phyloP scores from a whole-genome alignment of 106 monocot genomes.

The Platanthera guangdongensis region DNA sequence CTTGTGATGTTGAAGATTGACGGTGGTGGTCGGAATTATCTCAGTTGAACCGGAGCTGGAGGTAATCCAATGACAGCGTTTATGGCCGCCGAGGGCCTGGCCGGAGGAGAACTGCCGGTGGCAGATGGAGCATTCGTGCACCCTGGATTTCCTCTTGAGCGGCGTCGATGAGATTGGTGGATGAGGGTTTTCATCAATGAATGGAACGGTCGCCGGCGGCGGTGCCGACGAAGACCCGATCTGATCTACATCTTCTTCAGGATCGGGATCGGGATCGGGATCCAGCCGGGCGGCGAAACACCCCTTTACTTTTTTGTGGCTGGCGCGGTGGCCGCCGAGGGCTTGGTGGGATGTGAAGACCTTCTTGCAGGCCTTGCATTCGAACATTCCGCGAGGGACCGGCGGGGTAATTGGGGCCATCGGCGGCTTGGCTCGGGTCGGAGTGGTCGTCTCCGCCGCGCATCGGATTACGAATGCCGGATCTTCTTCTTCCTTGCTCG shows the following conservation, averaged over 20 bases:
- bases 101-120: constrained; percentile 60
- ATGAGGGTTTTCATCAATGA: constrained; percentile 2
- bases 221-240: neutral
- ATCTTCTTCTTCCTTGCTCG: constrained; percentile 41
- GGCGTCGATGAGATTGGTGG: neutral
- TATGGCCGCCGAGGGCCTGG: constrained; percentile 67
- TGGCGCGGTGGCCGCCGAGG: constrained; percentile 66
- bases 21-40: neutral
- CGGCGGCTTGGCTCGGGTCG: neutral
- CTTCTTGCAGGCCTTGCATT: constrained; percentile 66
- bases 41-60: constrained; percentile 11
- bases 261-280: neutral
- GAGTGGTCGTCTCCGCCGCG: neutral
- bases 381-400: constrained; percentile 6
- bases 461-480: neutral
- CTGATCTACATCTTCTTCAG: neutral
- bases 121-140: constrained; percentile 70
- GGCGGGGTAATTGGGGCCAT: neutral
- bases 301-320: constrained; percentile 76
- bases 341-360: constrained; percentile 64
- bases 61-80: constrained; percentile 58
- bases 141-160: constrained; percentile 46
- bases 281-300: constrained; percentile 57
- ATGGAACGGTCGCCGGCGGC: constrained; percentile 34
- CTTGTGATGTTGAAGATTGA: too few species aligned